Conservation (phyloP, 768 basidiomycete genomes). For the Amanita phalloides region DNA sequence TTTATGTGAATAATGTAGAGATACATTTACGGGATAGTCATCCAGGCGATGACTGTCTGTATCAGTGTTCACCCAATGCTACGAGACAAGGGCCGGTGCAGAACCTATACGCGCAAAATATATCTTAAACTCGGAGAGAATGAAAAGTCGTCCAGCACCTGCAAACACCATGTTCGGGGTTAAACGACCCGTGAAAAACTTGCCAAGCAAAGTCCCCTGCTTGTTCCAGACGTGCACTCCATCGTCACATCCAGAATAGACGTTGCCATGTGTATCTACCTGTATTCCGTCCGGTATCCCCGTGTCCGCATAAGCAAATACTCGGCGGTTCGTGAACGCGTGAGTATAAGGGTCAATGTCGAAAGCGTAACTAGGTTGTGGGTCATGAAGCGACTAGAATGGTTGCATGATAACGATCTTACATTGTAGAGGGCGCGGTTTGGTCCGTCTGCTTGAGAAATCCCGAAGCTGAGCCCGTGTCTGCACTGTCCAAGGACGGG, state of each 20-base stretch:
- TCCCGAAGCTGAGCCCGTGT: constrained; percentile 38
- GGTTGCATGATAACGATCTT: background rate
- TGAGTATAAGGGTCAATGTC: constrained; percentile 50
- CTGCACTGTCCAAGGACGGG: constrained; percentile 24
- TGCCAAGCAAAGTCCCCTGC: constrained; percentile 48
- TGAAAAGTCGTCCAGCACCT: constrained; percentile 28
- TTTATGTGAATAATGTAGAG: no score
- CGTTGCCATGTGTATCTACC: constrained; percentile 52
- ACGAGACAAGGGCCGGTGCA: constrained; percentile 12
- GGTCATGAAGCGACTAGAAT: background rate
- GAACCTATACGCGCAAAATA: constrained; percentile 37
- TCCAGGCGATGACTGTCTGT: no score
- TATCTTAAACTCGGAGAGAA: constrained; percentile 36
- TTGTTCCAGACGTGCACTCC: constrained; percentile 53
- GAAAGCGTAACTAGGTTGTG: constrained; percentile 34
- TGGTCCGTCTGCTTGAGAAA: constrained; percentile 34
- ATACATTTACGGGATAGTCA: no score
- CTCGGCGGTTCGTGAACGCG: constrained; percentile 46
- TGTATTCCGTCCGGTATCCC: constrained; percentile 62
- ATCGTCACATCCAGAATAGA: constrained; percentile 61
- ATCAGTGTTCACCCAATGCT: no score
- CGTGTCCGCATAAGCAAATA: constrained; percentile 58
- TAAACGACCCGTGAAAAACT: constrained; percentile 42
- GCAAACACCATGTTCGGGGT: constrained; percentile 39
- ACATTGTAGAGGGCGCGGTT: constrained; percentile 53